Evolutionary conservation across 2,329 filamentous ascomycete genomes (phyloP).

Genomic region (Leptographium lundbergii): DNA sequence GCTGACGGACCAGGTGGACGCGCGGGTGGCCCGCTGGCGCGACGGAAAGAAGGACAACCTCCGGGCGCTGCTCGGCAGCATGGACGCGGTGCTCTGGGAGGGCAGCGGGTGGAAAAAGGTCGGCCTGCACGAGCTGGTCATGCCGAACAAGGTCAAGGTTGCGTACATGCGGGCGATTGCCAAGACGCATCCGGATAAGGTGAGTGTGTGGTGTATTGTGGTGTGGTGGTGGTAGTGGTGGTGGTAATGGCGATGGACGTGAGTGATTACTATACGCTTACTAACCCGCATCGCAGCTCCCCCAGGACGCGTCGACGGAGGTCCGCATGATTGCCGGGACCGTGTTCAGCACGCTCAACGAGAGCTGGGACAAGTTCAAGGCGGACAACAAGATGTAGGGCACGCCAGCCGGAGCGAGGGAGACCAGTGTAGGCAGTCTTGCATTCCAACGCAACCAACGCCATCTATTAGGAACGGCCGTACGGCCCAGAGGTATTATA

Average conservation of each 20-base stretch:
- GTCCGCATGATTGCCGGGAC: conserved; percentile 51
- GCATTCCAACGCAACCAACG: background rate
- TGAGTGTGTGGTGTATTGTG: conserved; percentile 37
- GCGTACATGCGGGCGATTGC: conserved; percentile 98
- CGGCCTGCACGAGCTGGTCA: conserved; percentile 81
- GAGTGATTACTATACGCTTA: background rate
- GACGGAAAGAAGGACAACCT: conserved; percentile 89
- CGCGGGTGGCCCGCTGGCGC: conserved; percentile 66
- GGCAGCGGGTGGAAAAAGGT: conserved; percentile 94
- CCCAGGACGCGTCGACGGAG: conserved; percentile 52
- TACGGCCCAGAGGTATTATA: background rate
- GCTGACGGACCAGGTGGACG: conserved; percentile 74
- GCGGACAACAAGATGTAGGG: conserved; percentile 49
- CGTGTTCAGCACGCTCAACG: conserved; percentile 57
- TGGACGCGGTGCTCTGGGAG: conserved; percentile 86
- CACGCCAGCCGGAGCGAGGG: background rate
- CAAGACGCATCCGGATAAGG: conserved; percentile 98
- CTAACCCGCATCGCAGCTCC: conserved; percentile 32
- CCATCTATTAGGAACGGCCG: background rate
- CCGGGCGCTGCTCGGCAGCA: conserved; percentile 69
- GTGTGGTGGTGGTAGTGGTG: background rate
- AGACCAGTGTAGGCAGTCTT: background rate
- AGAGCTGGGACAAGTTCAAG: conserved; percentile 65
- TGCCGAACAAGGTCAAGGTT: conserved; percentile 93
- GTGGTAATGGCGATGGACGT: background rate